Base-by-base conservation (phyloP, 352 stramenopile species). In the Phytophthora multivora region DNA sequence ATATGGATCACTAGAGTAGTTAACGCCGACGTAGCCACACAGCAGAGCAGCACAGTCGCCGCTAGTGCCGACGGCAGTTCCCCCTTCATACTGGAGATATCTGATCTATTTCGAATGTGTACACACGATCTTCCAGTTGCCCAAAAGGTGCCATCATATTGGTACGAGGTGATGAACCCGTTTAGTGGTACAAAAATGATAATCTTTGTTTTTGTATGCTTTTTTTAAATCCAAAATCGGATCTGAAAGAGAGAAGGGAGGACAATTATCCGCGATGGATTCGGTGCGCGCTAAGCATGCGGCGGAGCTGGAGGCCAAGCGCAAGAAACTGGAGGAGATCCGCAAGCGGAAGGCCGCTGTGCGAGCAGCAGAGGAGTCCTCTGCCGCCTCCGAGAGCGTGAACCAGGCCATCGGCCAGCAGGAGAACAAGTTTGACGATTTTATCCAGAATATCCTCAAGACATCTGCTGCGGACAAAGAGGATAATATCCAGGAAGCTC, bases 241-340 rank as follows among this genome's bases (percentile, higher is more conserved):
- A 65, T 60, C 56, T 12, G 28, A 36, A 26, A 30, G 23, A 31
- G 25, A 36, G 40, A 57, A 36, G 48, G 56, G n/a, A 60, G 13
- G 26, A 28, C 16, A 23, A 43, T 46, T 23, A 23, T 23, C 21
- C 21, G 21, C 13, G 26, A 88, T 88, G 78, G 78, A 88, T 67
- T 88, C 78, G 58, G 73, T 93, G 57, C 86, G 86, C 59, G 86
- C 84, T 45, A 90, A 90, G 63, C 86, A 95, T 66, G 86, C 85
- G 70, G 85, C 85, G 5, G 87, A 96, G 69, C 73, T 96, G 40
- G 87, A 96, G 65, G 87, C 81, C 25, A 96, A 96, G 74, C 86
- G 86, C 63, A 89, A 88, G 68, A 96, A 96, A 73, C 77, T 96
- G n/a, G 86, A 96, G 66, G 87, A 96, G 75, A 94, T 96, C 61